Percentiles rank a stretch among this genome's conserved stretches.
Conservation (phyloP, 2,329 filamentous ascomycete species). For the Leptographium radiaticola region DNA sequence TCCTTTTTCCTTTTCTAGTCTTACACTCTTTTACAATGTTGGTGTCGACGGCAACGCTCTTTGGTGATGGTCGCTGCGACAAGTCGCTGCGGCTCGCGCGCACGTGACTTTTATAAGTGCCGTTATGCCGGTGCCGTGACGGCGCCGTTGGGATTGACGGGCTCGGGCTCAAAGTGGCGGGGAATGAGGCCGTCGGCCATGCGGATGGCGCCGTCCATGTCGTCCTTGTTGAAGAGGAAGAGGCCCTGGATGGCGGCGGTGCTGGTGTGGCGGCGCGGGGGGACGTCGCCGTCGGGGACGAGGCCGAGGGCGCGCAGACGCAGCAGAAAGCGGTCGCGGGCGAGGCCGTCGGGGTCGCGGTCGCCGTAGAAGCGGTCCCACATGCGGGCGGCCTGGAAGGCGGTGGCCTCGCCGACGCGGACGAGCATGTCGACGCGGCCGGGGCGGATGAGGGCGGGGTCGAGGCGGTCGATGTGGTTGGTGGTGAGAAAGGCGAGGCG, state of each 20-base stretch:
- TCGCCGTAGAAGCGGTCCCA: conserved; percentile 95
- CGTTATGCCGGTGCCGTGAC: conserved; percentile 26
- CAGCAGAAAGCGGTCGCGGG: conserved; percentile 56
- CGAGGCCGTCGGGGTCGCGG: conserved; percentile 49
- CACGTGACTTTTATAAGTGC: neutral
- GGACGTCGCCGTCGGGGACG: conserved; percentile 28
- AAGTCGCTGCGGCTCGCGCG: no score
- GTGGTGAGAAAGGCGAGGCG: conserved; percentile 88
- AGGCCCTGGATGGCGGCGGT: conserved; percentile 87
- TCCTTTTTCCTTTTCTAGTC: no score
- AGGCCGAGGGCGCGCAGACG: conserved; percentile 58
- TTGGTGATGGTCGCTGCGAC: no score
- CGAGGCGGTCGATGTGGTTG: conserved; percentile 82
- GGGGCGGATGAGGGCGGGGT: conserved; percentile 79
- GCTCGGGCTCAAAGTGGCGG: conserved; percentile 37
- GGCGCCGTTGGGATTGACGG: conserved; percentile 23
- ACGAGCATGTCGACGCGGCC: conserved; percentile 91
- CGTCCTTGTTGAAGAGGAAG: conserved; percentile 89
- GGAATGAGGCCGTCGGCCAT: conserved; percentile 60
- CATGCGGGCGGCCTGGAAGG: conserved; percentile 71
- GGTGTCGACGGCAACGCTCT: no score
- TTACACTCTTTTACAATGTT: no score
- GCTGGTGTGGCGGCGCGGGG: conserved; percentile 49
- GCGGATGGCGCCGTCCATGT: conserved; percentile 73
- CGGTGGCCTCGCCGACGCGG: conserved; percentile 74